These are phyloP conservation scores for Colletotrichum sp. DNA, from an alignment of 2,329 filamentous ascomycete genomes.

Conservation along the genomic window DNA sequence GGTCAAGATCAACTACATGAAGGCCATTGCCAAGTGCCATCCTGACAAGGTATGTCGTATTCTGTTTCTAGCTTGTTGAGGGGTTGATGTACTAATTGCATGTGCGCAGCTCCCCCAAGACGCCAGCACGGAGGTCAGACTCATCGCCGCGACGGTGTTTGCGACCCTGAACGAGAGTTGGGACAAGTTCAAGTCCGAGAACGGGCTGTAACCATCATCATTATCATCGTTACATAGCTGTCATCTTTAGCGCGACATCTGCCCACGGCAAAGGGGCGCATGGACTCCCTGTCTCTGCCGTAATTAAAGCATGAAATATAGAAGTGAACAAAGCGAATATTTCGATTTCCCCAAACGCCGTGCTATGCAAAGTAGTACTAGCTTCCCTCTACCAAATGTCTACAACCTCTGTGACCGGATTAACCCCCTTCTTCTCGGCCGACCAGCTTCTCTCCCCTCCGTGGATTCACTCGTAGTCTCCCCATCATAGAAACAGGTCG, in stretches of 20 bases:
- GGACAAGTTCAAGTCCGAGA: conserved; percentile 76
- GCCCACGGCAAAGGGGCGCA: neutral
- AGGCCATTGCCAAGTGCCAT: conserved; percentile 97
- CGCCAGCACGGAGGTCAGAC: conserved; percentile 67
- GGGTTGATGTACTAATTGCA: neutral
- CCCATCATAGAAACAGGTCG: neutral
- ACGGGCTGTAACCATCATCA: conserved; percentile 57
- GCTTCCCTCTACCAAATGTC: neutral
- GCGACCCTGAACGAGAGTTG: conserved; percentile 74
- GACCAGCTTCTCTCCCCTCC: neutral
- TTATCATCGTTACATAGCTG: neutral
- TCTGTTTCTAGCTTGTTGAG: neutral
- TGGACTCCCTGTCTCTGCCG: neutral
- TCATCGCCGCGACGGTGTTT: conserved; percentile 71
- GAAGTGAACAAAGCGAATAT: conserved; percentile 11
- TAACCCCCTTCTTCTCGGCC: neutral
- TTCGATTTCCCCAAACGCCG: conserved; percentile 25
- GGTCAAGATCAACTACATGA: conserved; percentile 99
- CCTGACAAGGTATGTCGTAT: conserved; percentile 85
- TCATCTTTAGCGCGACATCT: neutral
- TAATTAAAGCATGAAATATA: neutral
- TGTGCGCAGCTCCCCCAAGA: conserved; percentile 63
- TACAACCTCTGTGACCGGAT: neutral
- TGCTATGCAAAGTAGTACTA: conserved; percentile 22
- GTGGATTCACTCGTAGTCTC: neutral